Base-by-base conservation (phyloP, 1,284 basidiomycete genomes). In the Anthracocystis panici-leucophaei region DNA sequence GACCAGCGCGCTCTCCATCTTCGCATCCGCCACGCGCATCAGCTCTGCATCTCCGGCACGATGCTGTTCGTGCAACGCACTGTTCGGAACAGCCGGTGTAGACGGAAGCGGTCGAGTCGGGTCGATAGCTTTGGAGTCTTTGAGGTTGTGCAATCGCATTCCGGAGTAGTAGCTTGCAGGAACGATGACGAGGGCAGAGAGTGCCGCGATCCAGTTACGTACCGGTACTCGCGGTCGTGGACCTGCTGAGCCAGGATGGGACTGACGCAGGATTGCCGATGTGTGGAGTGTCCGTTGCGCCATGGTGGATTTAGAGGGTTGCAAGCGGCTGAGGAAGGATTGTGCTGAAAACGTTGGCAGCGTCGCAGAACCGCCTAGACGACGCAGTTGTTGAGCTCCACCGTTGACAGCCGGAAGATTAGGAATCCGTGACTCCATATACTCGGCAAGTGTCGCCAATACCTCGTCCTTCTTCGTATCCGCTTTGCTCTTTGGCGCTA, bases 181-280 rank as follows among this genome's bases (percentile, higher is more conserved):
- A 0, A 76, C 53, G 44, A 76, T 64, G 44, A 66, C 56, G 44
- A 76, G 65, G 1, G 74, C 65, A 7, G 74, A 57, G 23, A 72
- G 60, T 2, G 74, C 74, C 5, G 74, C 74, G 51, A 76, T 64
- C 74, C 74, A 76, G 56, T 72, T 76, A 3, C 74, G 61, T 5
- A 20, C 21, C 0, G 68, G 68, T 18, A 71, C 41, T 11, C 53
- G 25, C 1, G 62, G 62, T 31, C 54, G 50, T 1, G 31, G 18
- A 4, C 53, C 56, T 1, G 35, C 38, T 5, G 46, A 21, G 40
- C 6, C 23, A 2, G 31, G 21, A 3, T 42, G 38, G 10, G 41
- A 29, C 10, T 48, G 65, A 7, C 42, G 50, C 14, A 35, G 45
- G 10, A 25, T 31, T 9, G 48, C 23, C 10, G 65, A 53, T 16